A percentile compares a stretch with the other conserved stretches of the same genome.
Evolutionary conservation across 2,329 filamentous ascomycete genomes (phyloP).

Genomic region (Davidsoniella australis): DNA sequence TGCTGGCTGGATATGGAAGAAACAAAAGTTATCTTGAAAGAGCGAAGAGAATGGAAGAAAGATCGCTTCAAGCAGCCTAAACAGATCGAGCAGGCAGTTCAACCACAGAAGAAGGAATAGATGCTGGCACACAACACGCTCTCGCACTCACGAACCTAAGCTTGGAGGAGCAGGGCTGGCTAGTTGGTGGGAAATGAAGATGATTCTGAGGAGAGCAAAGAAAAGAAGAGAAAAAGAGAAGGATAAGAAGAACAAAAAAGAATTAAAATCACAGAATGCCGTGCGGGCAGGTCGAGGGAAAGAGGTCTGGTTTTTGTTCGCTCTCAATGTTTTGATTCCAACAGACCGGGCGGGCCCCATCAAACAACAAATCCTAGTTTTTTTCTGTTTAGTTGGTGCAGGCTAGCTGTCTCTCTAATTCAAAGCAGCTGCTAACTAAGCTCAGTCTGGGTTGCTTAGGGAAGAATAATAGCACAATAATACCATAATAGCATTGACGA

Average conservation of each 20-base stretch:
- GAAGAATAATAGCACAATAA: no score
- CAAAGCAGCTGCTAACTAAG: no score
- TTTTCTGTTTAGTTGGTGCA: no score
- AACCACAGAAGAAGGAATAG: slow-evolving; percentile 12
- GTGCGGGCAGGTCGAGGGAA: slow-evolving; percentile 7
- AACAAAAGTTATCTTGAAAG: not conserved
- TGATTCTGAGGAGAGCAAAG: not conserved
- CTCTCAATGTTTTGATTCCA: slow-evolving; percentile 11
- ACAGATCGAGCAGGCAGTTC: no score
- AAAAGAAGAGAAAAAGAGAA: slow-evolving; percentile 2
- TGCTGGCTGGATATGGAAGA: no score
- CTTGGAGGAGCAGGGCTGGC: not conserved
- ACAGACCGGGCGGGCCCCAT: no score
- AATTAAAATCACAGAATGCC: not conserved
- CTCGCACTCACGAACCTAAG: no score
- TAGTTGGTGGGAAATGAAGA: slow-evolving; percentile 1
- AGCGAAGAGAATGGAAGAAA: not conserved
- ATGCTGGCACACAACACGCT: no score
- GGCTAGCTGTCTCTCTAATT: no score
- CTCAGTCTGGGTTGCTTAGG: no score
- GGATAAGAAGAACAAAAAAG: slow-evolving; percentile 1
- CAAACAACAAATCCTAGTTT: no score
- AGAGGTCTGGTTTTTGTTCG: slow-evolving; percentile 21
- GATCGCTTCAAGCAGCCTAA: not conserved
- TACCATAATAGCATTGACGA: no score